Evolutionary conservation across 352 stramenopile genomes (phyloP), one percentile per base, ranked within the genome.

Genomic region (Phytophthora idaei): DNA sequence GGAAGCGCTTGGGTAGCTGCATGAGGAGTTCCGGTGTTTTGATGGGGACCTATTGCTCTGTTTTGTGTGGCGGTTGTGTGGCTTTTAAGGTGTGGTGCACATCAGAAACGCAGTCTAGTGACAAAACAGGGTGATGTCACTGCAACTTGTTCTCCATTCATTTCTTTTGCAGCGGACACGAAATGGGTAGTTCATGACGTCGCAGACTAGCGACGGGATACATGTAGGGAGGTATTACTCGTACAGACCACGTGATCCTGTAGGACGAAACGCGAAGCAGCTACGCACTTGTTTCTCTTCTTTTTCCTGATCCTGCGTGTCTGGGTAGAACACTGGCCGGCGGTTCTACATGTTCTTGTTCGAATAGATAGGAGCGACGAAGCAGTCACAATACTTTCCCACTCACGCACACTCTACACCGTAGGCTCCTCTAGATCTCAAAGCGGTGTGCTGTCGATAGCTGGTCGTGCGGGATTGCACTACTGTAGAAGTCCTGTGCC

Each of bases 401-500:
- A 52, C n/a, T 37, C 34, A 44, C 28, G 58, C 53, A 67, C 52
- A 45, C 41, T 54, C 47, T 50, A 56, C 56, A 50, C 51, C 51
- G 45, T 57, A 51, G 55, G 44, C 55, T 60, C 56, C 27, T 66
- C 76, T 78, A 87, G 51, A 87, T 87, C 51, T 87, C 79, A 71
- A 85, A 87, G 50, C 73, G 74, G 45, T 84, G 69, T n/a, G 73
- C 69, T 21, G 66, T 57, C 48, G 72, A 73, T 41, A 87, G 62
- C 41, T 83, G 57, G 57, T 83, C 77, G 46, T 83, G 70, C 27
- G 76, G 65, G 14, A 83, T 61, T 59, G 76, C 41, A 27, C 55
- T 58, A 63, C 73, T 87, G 67, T 87, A 87, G 37, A 87, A 87
- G 29, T 87, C 79, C 32, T 85, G 79, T 47, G 73, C 79, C 34